Base-by-base conservation (phyloP, 2,329 filamentous ascomycete species). In the Rachicladosporium sp. region DNA sequence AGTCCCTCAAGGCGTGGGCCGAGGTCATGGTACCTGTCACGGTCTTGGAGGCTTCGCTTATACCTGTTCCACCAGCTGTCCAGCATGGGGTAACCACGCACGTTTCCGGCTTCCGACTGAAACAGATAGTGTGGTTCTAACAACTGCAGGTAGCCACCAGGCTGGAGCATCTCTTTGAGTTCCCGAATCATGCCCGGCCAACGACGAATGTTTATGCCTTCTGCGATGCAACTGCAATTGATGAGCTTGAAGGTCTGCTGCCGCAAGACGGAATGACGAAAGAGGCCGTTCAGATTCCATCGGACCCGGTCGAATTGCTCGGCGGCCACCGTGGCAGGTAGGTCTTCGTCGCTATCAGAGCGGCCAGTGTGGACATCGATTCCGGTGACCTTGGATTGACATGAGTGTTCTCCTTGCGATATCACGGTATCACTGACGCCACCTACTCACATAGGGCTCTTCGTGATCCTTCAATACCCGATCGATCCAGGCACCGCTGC, bases 101-200 rank as follows among this genome's bases (percentile, higher is more conserved):
- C 23, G 23, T 27, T 27, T 8, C 23, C 23, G 23, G 23, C 23
- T 27, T 89, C 78, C 1, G 85, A 93, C 58, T 93, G 88, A 19
- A 84, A 78, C 47, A 86, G 85, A 58, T 80, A 80, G 54, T 93
- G 86, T 51, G 88, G 74, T 55, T 94, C 88, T n/a, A 84, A 74
- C 71, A 93, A 79, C 55, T 94, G 86, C 43, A 82, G 73, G 85
- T 86, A 94, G 1, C 88, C 87, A 2, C 79, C 81, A 4, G 78
- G 80, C 37, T 76, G 80, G 46, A 88, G 65, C 7, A 86, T 71
- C 13, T 75, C 70, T 48, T 76, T 73, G 44, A 93, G 82, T 50
- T 94, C 88, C 49, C 69, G 67, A 47, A 93, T 61, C 59, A 93
- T 94, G 27, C 70, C 69, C 40, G 66, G 62, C 88, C 88, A 95